A percentile compares a stretch with the other conserved stretches of the same genome.
Evolutionary conservation across 2,329 filamentous ascomycete genomes (phyloP).

Genomic region (Hymenoscyphus fraxineus): DNA sequence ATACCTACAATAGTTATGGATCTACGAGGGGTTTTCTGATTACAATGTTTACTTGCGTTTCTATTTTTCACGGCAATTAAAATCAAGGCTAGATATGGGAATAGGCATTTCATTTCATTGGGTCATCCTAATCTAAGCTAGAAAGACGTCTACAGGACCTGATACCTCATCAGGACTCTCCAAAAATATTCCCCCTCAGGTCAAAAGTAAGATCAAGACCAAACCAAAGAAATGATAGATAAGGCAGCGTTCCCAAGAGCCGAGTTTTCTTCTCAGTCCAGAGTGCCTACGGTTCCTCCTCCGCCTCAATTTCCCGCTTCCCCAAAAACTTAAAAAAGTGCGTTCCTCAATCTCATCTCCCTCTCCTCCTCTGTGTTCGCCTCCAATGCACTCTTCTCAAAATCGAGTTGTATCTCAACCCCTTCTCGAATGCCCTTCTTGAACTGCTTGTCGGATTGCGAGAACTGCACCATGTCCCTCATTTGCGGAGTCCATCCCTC

Average conservation of each 20-base stretch:
- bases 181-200: not conserved
- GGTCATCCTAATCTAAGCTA: not conserved
- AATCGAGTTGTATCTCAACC: not conserved
- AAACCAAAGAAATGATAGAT: too few relatives aligned
- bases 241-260: too few relatives aligned
- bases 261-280: too few relatives aligned
- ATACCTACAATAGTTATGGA: too few relatives aligned
- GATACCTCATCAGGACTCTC: not conserved
- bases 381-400: not conserved
- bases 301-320: too few relatives aligned
- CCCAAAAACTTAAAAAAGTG: not conserved
- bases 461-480: not conserved
- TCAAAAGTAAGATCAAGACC: not conserved
- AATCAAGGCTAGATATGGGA: not conserved
- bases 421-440: not conserved
- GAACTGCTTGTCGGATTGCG: not conserved
- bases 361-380: not conserved
- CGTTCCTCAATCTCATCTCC: not conserved
- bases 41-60: too few relatives aligned
- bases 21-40: too few relatives aligned
- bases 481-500: not conserved
- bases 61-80: too few relatives aligned
- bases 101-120: not conserved
- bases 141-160: not conserved
- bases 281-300: too few relatives aligned